Evolutionary conservation across 768 basidiomycete species (phyloP), one percentile per base, ranked within the genome.

Genomic region (Asterophora lycoperdoides): DNA sequence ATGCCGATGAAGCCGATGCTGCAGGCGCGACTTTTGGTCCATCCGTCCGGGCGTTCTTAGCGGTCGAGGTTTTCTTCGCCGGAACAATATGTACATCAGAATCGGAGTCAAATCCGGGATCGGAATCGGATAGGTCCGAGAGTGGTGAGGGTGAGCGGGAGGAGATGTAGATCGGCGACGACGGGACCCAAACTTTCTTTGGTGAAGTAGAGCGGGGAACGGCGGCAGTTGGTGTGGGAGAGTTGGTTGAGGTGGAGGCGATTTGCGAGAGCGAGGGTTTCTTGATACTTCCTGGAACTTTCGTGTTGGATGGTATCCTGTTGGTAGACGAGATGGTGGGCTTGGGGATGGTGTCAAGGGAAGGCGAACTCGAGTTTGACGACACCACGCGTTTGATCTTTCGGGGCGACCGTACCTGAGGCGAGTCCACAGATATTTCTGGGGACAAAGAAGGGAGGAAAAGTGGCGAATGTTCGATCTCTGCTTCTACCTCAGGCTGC

Each of bases 101-200:
- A 30, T 50, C 54, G 23, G 54, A 33, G 23, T 52, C 57, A 10
- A 40, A 49, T 36, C 10, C 51, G n/a, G 23, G 15, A 8, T 41
- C 46, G 10, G 33, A 15, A 26, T 41, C 35, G n/a, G 46, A 35
- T 34, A 51, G 18, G 9, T 28, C 45, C 18, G 58, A 51, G 26
- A 57, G 32, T 11, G 58, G 56, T 17, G 56, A 57, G 10, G 35
- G 23, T 6, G 56, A 55, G 29, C 56, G 44, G 8, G 56, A 60
- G 33, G 46, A 50, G 19, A 60, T 47, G 14, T 52, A 57, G 19
- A 50, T 55, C 4, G 58, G 54, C 2, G 52, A 48, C 1, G 49
- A 46, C 37, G n/a, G 34, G 0, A 41, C 14, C 8, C 28, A 8
- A 9, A 37, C 34, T 32, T 38, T 40, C 39, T 19, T 15, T 39